Evolutionary conservation across 2,329 filamentous ascomycete species (phyloP), one percentile per base, ranked within the genome.

Genomic region (Penicillium digitatum): DNA sequence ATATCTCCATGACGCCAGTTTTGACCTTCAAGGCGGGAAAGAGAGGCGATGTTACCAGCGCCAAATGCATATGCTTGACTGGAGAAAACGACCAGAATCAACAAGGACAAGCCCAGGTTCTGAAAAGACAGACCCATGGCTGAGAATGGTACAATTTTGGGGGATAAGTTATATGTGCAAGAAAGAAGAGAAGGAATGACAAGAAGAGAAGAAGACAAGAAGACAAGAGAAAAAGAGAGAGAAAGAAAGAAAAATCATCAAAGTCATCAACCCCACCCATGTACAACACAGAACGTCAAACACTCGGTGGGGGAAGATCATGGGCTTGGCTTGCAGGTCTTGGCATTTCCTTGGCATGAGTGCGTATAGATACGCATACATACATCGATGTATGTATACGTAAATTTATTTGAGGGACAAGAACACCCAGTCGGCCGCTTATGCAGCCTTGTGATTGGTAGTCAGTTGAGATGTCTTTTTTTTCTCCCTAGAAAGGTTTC

Each of bases 1-100:
- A 96, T 95, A 74, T 96, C 92, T 68, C 89, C 89, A 81, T 93
- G 88, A 62, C 88, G 87, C 87, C 87, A 95, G 73, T 95, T 95
- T 71, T 89, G 82, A 62, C 90, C 90, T 73, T 94, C 89, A 50
- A 95, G 81, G 70, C 86, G 87, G 68, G 89, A 88, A 57, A 90
- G 82, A 55, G 87, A 85, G 39, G 88, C 89, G 71, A 95, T 94
- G 74, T 95, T 95, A 59, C 91, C 91, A 66, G 90, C 90, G 62
- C 90, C 90, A 69, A 95, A 95, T 52, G 89, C 90, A 63, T 87
- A 79, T 34, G 84, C 82, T 18, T 88, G 88, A 57, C 80, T 80
- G 51, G 86, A 83, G 66, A 90, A 83, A 62, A 83, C 76, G 64
- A 91, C 78, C 62, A 93, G 76, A 62, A 90, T 64, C 12, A 81